Conservation (phyloP, 2,329 filamentous ascomycete species). For the Sporothrix protearum region DNA sequence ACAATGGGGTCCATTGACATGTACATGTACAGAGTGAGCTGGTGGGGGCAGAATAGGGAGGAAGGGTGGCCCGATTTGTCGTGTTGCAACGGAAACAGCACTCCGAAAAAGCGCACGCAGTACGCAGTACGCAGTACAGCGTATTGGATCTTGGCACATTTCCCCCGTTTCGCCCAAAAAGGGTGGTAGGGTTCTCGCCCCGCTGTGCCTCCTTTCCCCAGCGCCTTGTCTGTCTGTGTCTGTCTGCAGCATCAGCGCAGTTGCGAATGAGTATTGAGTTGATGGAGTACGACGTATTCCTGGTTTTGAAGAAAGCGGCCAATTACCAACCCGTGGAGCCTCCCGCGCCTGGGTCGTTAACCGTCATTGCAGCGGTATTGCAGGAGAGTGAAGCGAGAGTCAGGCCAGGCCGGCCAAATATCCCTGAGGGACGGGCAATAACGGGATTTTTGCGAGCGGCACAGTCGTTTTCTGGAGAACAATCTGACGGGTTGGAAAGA, state of each 20-base stretch:
- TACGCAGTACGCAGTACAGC: too few relatives aligned
- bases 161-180: slow-evolving; percentile 12
- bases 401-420: neutral
- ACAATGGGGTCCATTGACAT: too few relatives aligned
- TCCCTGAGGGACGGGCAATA: neutral
- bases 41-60: neutral
- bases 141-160: slow-evolving; percentile 17
- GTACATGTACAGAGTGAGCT: neutral
- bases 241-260: neutral
- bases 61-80: neutral
- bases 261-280: neutral
- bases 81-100: slow-evolving; percentile 20
- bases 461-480: neutral
- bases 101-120: slow-evolving; percentile 21
- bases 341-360: slow-evolving; percentile 1
- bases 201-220: neutral
- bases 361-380: neutral
- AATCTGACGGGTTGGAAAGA: neutral
- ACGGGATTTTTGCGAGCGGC: neutral
- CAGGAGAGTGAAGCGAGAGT: neutral
- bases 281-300: neutral
- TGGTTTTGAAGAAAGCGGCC: neutral
- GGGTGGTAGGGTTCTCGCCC: neutral
- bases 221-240: neutral
- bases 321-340: neutral